phyloP scores from a whole-genome alignment of 257 asterid genomes.

The Gentiana macrophylla region DNA sequence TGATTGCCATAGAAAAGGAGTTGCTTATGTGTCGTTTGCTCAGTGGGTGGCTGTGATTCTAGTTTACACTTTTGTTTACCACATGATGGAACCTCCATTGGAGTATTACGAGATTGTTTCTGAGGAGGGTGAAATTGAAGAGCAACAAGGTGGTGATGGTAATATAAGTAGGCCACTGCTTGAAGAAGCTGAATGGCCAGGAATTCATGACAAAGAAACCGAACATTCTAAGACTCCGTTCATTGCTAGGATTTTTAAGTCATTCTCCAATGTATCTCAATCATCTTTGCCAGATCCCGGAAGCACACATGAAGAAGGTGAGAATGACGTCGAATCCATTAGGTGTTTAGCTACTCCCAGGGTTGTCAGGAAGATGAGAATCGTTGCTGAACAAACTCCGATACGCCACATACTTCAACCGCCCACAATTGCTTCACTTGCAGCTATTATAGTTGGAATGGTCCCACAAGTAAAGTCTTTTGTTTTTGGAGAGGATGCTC shows the following conservation, averaged over 20 bases:
- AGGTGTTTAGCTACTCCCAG: conserved; percentile 21
- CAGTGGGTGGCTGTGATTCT: conserved; percentile 33
- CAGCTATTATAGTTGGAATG: conserved; percentile 28
- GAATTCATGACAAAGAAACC: conserved; percentile 22
- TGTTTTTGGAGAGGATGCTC: conserved; percentile 27
- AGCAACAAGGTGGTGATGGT: neutral
- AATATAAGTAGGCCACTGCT: conserved; percentile 20
- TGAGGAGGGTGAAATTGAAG: conserved; percentile 11
- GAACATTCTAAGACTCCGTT: conserved; percentile 27
- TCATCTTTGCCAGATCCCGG: conserved; percentile 9
- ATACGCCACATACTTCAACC: conserved; percentile 28
- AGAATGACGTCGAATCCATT: conserved; percentile 5
- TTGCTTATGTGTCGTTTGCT: conserved; percentile 32
- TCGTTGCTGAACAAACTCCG: conserved; percentile 32
- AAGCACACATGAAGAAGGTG: conserved; percentile 3
- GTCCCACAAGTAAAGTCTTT: conserved; percentile 22
- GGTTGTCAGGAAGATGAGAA: conserved; percentile 23
- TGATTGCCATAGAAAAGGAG: conserved; percentile 23
- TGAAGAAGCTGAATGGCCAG: conserved; percentile 38
- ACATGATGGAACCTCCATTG: conserved; percentile 38
- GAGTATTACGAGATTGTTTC: conserved; percentile 21
- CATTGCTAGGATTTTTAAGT: conserved; percentile 17
- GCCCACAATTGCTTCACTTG: conserved; percentile 31
- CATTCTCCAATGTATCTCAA: conserved; percentile 4
- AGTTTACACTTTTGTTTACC: conserved; percentile 30